phyloP scores from a whole-genome alignment of 202 grass and related monocot genomes.

The Setaria viridis region DNA sequence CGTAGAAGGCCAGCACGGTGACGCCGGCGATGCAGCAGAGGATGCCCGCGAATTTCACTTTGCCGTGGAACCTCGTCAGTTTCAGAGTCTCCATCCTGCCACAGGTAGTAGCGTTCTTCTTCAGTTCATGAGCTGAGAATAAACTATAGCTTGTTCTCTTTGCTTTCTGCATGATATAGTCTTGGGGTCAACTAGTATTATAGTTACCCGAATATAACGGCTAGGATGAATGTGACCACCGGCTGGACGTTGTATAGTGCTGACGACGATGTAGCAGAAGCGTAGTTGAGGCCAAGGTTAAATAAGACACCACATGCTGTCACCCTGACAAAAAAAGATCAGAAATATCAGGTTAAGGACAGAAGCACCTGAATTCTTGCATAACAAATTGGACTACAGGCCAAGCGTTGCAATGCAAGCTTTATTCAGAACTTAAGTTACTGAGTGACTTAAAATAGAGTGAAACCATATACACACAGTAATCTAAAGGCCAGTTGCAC shows the following conservation, averaged over 20 bases:
- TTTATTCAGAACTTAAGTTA: slow-evolving; percentile 4
- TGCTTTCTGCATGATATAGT: not conserved
- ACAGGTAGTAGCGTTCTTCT: not conserved
- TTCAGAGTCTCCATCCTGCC: slow-evolving; percentile 75
- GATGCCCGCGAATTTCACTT: slow-evolving; percentile 62
- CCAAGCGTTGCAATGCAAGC: not conserved
- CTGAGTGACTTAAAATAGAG: not conserved
- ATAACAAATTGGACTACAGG: not conserved
- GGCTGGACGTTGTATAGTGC: slow-evolving; percentile 68
- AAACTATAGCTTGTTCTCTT: not conserved
- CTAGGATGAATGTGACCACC: slow-evolving; percentile 69
- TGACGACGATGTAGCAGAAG: slow-evolving; percentile 61
- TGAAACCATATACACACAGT: not conserved
- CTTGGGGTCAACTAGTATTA: not conserved
- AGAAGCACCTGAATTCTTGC: not conserved
- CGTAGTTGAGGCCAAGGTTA: slow-evolving; percentile 65
- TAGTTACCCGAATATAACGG: slow-evolving; percentile 65
- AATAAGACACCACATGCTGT: slow-evolving; percentile 48
- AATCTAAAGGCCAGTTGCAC: not conserved
- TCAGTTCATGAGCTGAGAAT: not conserved
- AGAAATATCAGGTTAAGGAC: not conserved
- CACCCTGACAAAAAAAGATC: slow-evolving; percentile 44
- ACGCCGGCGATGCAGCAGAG: slow-evolving; percentile 61
- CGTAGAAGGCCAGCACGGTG: slow-evolving; percentile 68
- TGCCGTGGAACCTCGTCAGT: slow-evolving; percentile 57